Evolutionary conservation across 1,284 basidiomycete genomes (phyloP), one percentile per base, ranked within the genome.

Genomic region (Coriolopsis trogii): DNA sequence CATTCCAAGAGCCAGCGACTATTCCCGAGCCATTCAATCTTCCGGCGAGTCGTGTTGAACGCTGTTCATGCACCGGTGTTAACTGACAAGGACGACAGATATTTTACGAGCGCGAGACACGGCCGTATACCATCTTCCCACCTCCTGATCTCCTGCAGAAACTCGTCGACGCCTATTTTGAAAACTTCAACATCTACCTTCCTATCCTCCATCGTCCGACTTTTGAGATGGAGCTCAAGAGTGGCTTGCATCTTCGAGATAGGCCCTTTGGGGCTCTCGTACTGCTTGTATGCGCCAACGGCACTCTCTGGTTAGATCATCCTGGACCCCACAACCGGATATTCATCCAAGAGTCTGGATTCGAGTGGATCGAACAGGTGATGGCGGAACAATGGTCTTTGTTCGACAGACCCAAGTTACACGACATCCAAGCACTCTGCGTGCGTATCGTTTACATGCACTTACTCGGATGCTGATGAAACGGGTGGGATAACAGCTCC

Each of bases 311-410:
- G 58, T 68, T 74, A 15, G 64, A 76, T 49, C 88, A 85, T 58
- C 76, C 75, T 0, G 72, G 88, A 6, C 82, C 88, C 0, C 65
- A 81, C 51, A 67, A n/a, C n/a, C 76, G 12, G 77, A 80, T 10
- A 75, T 34, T n/a, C 3, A 63, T 63, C 44, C 80, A 82, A 55
- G 86, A 86, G 0, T 75, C 78, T 1, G 91, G 91, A 3, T 92
- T 89, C 89, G 83, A 81, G 58, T 93, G 79, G 71, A 86, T 91
- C 58, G 73, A 81, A 26, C 85, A 88, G 49, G 78, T 90, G 0
- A 75, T 85, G 54, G 58, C 79, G 12, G 62, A 80, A 50, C 74
- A 78, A 26, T 76, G 75, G 53, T 73, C 73, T 2, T 66, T 82
- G 41, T 67, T 85, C 34, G 70, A 76, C 15, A 80, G 82, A 0